Conservation (phyloP, 2,329 filamentous ascomycete species). For the Paecilomyces fulvus region DNA sequence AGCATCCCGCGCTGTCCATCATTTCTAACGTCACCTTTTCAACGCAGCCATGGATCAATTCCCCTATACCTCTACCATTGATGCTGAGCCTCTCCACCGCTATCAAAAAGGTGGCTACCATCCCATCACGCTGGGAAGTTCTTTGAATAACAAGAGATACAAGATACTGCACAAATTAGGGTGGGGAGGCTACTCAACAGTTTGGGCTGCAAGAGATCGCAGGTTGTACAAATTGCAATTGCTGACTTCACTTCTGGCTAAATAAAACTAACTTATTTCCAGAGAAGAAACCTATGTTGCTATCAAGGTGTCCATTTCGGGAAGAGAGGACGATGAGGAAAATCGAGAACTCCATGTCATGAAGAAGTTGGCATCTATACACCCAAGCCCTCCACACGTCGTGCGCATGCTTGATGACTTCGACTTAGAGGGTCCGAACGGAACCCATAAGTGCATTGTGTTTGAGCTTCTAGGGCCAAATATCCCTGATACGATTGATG, state of each 20-base stretch:
- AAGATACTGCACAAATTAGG: slow-evolving; percentile 31
- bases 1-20: no score
- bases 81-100: no score
- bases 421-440: background rate
- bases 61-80: no score
- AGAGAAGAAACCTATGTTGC: background rate
- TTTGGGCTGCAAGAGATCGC: slow-evolving; percentile 27
- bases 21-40: no score
- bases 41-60: no score
- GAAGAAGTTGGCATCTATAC: background rate
- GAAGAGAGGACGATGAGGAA: background rate
- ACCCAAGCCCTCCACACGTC: background rate
- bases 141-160: slow-evolving; percentile 22
- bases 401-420: background rate
- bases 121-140: slow-evolving; percentile 23
- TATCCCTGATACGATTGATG: background rate
- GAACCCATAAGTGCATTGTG: background rate
- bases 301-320: background rate
- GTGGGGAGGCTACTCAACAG: slow-evolving; percentile 27
- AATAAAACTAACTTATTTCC: background rate
- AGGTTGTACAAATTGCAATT: slow-evolving; percentile 7
- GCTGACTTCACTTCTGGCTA: background rate
- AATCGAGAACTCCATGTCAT: background rate
- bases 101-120: slow-evolving; percentile 14
- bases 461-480: background rate